Conservation (phyloP, 2,329 filamentous ascomycete genomes). For the Cordyceps cicadae region DNA sequence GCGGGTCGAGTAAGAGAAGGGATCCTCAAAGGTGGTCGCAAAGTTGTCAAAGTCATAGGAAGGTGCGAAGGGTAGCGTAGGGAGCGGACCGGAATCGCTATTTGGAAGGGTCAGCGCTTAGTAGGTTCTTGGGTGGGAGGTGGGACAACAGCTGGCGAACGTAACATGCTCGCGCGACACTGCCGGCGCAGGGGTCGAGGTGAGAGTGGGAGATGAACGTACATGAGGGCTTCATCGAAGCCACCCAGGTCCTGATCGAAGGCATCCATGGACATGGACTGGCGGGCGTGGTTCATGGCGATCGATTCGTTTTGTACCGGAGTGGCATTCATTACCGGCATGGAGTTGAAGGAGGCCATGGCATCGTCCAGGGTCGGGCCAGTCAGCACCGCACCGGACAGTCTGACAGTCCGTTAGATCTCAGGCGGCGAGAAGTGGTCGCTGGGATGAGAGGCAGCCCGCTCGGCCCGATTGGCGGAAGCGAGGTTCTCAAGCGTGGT, state of each 20-base stretch:
- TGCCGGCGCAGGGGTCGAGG: conserved; percentile 5
- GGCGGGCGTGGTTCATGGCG: conserved; percentile 34
- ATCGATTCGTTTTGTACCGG: conserved; percentile 38
- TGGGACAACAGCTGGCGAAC: not conserved
- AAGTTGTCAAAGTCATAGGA: conserved; percentile 54
- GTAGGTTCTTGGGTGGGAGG: not conserved
- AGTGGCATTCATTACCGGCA: conserved; percentile 41
- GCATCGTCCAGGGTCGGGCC: conserved; percentile 33
- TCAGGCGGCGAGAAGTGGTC: not conserved
- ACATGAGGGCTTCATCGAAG: conserved; percentile 48
- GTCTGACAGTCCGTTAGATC: not conserved
- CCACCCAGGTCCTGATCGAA: conserved; percentile 47
- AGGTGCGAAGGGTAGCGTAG: conserved; percentile 44
- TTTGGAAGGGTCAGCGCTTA: not conserved
- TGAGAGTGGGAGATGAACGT: conserved; percentile 21
- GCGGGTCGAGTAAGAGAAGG: conserved; percentile 49
- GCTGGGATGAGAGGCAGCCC: not conserved
- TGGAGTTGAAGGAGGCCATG: conserved; percentile 52
- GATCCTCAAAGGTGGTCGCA: conserved; percentile 56
- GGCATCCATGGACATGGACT: conserved; percentile 37
- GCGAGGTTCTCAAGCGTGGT: not conserved
- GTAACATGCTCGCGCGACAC: not conserved
- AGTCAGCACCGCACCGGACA: conserved; percentile 23
- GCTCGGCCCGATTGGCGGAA: not conserved
- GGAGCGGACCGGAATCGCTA: conserved; percentile 28